phyloP scores from a whole-genome alignment of 768 basidiomycete species.

The Leccinum sublutescens region DNA sequence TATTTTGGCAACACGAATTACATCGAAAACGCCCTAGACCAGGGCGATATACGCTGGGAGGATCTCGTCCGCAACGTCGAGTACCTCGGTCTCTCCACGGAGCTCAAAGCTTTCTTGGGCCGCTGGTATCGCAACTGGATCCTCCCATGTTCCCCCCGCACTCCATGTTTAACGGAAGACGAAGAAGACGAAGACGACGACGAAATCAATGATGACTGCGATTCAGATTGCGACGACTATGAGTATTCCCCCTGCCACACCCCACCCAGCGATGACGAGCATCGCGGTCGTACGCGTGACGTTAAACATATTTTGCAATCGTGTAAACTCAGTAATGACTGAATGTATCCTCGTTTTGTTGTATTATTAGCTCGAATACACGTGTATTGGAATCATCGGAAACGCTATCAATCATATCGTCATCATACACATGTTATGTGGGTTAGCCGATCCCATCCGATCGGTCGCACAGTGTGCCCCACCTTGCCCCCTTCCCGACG shows the following conservation, averaged over 20 bases:
- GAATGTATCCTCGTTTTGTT: too few species aligned
- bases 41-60: conserved; percentile 74
- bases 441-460: neutral
- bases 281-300: neutral
- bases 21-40: conserved; percentile 67
- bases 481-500: neutral
- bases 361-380: too few species aligned
- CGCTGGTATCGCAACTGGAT: conserved; percentile 73
- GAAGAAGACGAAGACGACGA: conserved; percentile 24
- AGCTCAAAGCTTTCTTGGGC: conserved; percentile 75
- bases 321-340: too few species aligned
- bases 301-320: neutral
- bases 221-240: conserved; percentile 26
- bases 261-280: conserved; percentile 39
- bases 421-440: neutral
- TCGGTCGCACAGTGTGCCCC: too few species aligned
- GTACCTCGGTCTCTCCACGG: conserved; percentile 73
- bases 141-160: conserved; percentile 35
- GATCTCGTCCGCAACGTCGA: conserved; percentile 88
- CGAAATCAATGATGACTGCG: conserved; percentile 29
- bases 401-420: too few species aligned
- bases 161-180: conserved; percentile 27
- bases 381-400: too few species aligned
- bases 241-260: conserved; percentile 27
- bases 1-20: conserved; percentile 70